Conservation (phyloP, 768 basidiomycete genomes). For the Mrakia frigida region DNA sequence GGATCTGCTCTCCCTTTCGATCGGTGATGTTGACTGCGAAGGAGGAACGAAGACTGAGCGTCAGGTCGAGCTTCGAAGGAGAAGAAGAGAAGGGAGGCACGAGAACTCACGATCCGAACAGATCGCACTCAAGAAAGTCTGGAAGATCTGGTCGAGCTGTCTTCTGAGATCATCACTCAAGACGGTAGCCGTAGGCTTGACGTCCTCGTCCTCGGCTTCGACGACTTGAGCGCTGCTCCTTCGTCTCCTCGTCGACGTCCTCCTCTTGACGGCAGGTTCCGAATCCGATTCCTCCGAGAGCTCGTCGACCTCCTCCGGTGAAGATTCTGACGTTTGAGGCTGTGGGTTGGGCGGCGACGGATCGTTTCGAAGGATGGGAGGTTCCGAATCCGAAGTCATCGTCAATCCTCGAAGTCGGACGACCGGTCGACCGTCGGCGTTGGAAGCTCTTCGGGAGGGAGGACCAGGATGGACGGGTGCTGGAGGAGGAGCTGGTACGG, state of each 20-base stretch:
- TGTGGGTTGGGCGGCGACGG: background rate
- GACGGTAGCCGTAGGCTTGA: background rate
- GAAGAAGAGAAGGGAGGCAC: background rate
- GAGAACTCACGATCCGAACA: slow-evolving; percentile 75
- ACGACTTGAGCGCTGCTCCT: background rate
- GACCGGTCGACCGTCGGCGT: slow-evolving; percentile 36
- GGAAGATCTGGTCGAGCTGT: slow-evolving; percentile 85
- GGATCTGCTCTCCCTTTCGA: slow-evolving; percentile 90
- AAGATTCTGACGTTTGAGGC: background rate
- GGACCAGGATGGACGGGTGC: background rate
- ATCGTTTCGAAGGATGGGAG: slow-evolving; percentile 6
- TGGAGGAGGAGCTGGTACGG: background rate
- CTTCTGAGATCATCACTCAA: slow-evolving; percentile 59
- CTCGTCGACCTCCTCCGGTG: slow-evolving; percentile 21
- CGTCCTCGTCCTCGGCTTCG: background rate
- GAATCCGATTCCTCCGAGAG: slow-evolving; percentile 12
- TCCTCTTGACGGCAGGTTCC: slow-evolving; percentile 5
- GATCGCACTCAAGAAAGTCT: slow-evolving; percentile 75
- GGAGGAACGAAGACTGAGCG: background rate
- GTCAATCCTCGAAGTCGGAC: slow-evolving; percentile 36
- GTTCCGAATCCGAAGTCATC: slow-evolving; percentile 24
- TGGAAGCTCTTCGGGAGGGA: slow-evolving; percentile 26
- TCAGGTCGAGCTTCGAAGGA: background rate
- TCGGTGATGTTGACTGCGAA: slow-evolving; percentile 80
- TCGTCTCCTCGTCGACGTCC: slow-evolving; percentile 8